Evolutionary conservation across 805 yeast species (phyloP), one percentile per base, ranked within the genome.

Genomic region (Wickerhamomyces ciferrii): DNA sequence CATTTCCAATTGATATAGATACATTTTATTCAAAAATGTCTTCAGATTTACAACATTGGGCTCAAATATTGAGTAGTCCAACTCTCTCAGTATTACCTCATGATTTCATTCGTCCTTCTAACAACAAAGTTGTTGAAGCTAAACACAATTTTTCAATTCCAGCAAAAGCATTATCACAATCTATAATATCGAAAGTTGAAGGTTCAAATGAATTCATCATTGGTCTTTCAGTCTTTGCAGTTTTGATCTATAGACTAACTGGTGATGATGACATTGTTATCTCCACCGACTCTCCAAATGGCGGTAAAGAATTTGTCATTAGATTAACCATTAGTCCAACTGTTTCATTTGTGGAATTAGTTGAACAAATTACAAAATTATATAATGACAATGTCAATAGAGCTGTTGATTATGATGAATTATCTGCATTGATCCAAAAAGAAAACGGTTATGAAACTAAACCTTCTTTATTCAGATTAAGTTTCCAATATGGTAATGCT

Each of bases 191-290:
- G 31, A 52, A 59, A 37, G 51, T 62, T 31, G 39, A 59, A 9
- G 53, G 61, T n/a, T 46, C 67, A 8, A 45, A 54, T 19, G 56
- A 61, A 7, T 87, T 84, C 62, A 59, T 70, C 10, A 65, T 77
- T 15, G 81, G 83, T 0, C 70, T 88, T 50, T 70, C 96, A 17
- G 78, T 78, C 1, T 87, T 83, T 67, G 79, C 84, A 21, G 79
- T 84, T 1, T 72, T 92, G 47, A 74, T 88, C 35, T 84, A 78
- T 65, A 75, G 98, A 60, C 70, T 88, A 41, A 85, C 97, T 2
- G 98, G 97, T 21, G 98, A 92, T 62, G 97, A 92, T 53, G 97
- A 92, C 58, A 83, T 94, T 43, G 83, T 85, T n/a, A 69, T 92
- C 50, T 90, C 91, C n/a, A 81, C 90, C 0, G 81, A 84, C 54